These are phyloP conservation scores for Delitschia confertaspora DNA, from an alignment of 495 filamentous ascomycete genomes.

Conservation along the genomic window DNA sequence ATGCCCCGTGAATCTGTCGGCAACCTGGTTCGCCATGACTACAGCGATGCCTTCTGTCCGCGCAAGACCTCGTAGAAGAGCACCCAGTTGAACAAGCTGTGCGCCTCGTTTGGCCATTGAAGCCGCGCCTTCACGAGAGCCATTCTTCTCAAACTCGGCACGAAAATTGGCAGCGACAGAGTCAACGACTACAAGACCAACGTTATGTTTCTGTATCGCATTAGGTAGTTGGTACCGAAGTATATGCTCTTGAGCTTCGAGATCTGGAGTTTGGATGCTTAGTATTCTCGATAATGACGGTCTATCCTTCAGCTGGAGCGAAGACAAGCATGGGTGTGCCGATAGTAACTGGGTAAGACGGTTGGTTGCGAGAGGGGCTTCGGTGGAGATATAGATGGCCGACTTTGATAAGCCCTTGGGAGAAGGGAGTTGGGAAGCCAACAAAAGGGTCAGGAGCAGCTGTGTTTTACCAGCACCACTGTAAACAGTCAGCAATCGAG, in stretches of 20 bases:
- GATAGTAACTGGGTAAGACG: slow-evolving; percentile 70
- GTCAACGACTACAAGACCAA: slow-evolving; percentile 79
- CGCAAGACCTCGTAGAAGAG: slow-evolving; percentile 65
- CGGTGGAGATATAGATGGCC: slow-evolving; percentile 91
- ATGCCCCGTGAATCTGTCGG: slow-evolving; percentile 58
- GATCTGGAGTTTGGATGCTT: slow-evolving; percentile 76
- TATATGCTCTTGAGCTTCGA: slow-evolving; percentile 94
- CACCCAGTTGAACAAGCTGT: slow-evolving; percentile 69
- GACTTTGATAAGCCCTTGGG: slow-evolving; percentile 59
- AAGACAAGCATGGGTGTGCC: slow-evolving; percentile 51
- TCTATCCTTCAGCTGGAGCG: slow-evolving; percentile 38
- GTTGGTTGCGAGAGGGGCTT: slow-evolving; percentile 68
- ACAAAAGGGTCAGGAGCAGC: slow-evolving; percentile 72
- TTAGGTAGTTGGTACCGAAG: slow-evolving; percentile 83
- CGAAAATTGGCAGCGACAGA: slow-evolving; percentile 91
- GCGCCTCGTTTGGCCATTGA: slow-evolving; percentile 52
- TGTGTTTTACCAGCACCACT: slow-evolving; percentile 95
- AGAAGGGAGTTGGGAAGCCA: slow-evolving; percentile 69
- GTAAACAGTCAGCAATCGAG: slow-evolving; percentile 23
- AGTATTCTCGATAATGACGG: slow-evolving; percentile 63
- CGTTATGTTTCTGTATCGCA: slow-evolving; percentile 59
- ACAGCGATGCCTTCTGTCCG: slow-evolving; percentile 64
- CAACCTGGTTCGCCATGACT: slow-evolving; percentile 93
- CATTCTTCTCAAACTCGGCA: slow-evolving; percentile 65
- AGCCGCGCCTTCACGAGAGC: slow-evolving; percentile 25